Evolutionary conservation across 2,329 filamentous ascomycete species (phyloP).

Genomic region (Beauveria bassiana): DNA sequence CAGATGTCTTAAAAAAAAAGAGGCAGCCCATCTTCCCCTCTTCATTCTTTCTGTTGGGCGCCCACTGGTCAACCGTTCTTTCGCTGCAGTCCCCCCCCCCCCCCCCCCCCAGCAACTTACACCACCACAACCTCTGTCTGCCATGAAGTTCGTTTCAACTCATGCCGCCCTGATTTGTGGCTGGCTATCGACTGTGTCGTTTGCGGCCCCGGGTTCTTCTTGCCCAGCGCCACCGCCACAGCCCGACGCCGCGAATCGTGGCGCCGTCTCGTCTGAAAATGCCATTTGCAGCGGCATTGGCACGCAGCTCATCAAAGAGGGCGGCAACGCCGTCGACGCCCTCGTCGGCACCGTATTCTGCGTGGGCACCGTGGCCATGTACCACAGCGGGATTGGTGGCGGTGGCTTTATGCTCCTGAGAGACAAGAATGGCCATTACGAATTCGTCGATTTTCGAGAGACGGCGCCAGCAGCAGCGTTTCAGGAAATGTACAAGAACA

Average conservation of each 20-base stretch:
- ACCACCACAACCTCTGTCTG: background rate
- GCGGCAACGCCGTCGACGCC: conserved; percentile 61
- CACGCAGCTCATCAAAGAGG: conserved; percentile 45
- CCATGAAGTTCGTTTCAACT: background rate
- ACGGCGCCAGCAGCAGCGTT: conserved; percentile 72
- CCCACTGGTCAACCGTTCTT: background rate
- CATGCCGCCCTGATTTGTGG: background rate
- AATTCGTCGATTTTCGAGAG: conserved; percentile 80
- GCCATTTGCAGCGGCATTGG: conserved; percentile 53
- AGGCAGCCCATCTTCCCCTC: too few relatives aligned
- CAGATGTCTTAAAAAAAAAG: background rate
- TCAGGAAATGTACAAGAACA: conserved; percentile 72
- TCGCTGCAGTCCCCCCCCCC: too few relatives aligned
- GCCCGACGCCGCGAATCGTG: conserved; percentile 23
- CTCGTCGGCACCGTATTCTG: conserved; percentile 58
- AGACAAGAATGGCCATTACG: conserved; percentile 56
- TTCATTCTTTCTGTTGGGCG: background rate
- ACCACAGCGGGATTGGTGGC: conserved; percentile 65
- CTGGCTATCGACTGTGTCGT: background rate
- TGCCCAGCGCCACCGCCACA: conserved; percentile 7
- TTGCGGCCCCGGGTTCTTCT: background rate
- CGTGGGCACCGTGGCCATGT: conserved; percentile 56
- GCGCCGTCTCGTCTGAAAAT: conserved; percentile 56
- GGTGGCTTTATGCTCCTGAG: conserved; percentile 75
- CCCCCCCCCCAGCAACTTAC: background rate